phyloP scores from a whole-genome alignment of 2,329 filamentous ascomycete species.

The Colletotrichum cereale region DNA sequence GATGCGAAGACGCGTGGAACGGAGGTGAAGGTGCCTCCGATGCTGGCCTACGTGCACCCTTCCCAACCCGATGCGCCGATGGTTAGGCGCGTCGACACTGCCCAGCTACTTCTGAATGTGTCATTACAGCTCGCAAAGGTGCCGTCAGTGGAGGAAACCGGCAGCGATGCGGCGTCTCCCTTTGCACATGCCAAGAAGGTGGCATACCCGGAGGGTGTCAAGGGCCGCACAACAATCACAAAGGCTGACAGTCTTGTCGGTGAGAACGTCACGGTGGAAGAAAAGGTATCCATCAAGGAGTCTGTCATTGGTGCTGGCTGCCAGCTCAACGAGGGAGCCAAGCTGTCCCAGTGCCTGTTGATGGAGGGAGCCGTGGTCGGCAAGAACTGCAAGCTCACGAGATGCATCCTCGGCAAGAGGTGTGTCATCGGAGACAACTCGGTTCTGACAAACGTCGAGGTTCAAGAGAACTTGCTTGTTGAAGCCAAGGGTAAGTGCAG shows the following conservation, averaged over 20 bases:
- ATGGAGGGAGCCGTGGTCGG: slow-evolving; percentile 94
- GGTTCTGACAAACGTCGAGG: slow-evolving; percentile 88
- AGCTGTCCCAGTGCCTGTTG: slow-evolving; percentile 86
- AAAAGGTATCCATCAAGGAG: slow-evolving; percentile 93
- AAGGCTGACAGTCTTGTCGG: slow-evolving; percentile 85
- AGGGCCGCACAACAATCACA: slow-evolving; percentile 84
- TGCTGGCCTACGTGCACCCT: slow-evolving; percentile 87
- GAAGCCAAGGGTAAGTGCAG: slow-evolving; percentile 77
- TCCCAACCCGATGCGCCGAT: slow-evolving; percentile 67
- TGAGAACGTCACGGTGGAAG: slow-evolving; percentile 89
- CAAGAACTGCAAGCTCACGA: slow-evolving; percentile 85
- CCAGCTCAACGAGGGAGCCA: slow-evolving; percentile 86
- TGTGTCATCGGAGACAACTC: slow-evolving; percentile 86
- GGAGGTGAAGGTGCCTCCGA: slow-evolving; percentile 69
- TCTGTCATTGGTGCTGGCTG: slow-evolving; percentile 89
- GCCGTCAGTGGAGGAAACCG: slow-evolving; percentile 75
- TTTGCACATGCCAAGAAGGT: slow-evolving; percentile 86
- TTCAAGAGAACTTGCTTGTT: slow-evolving; percentile 89
- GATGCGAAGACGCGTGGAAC: slow-evolving; percentile 44
- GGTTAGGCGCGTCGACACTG: slow-evolving; percentile 89
- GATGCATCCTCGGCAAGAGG: slow-evolving; percentile 86
- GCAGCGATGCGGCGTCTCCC: slow-evolving; percentile 70
- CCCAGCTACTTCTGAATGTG: slow-evolving; percentile 82
- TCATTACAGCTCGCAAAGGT: slow-evolving; percentile 91
- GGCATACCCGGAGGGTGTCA: slow-evolving; percentile 85